Evolutionary conservation across 139 green algal species (phyloP).

Genomic region (Ulvella scutata): DNA sequence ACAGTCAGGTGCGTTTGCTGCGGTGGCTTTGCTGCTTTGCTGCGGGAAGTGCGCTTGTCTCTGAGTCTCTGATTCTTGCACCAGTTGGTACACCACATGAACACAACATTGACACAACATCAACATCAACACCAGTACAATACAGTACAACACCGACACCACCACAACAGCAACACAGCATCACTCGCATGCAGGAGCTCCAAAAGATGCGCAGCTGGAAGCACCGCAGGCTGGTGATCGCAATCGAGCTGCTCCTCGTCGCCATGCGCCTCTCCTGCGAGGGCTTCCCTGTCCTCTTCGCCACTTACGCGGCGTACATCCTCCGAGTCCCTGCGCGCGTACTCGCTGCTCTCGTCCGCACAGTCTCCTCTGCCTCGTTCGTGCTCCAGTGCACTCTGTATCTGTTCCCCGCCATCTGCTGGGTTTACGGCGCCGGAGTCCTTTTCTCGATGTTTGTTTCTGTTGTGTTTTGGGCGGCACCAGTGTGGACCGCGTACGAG

Average conservation of each 20-base stretch:
- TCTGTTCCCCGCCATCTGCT: conserved; percentile 70
- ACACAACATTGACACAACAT: too few relatives aligned
- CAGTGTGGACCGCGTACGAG: conserved; percentile 22
- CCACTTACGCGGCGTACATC: conserved; percentile 45
- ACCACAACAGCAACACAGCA: background rate
- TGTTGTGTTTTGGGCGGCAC: conserved; percentile 60
- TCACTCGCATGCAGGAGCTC: conserved; percentile 20
- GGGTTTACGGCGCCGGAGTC: conserved; percentile 61
- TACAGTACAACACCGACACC: too few relatives aligned
- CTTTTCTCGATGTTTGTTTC: conserved; percentile 50
- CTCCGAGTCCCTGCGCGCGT: conserved; percentile 21
- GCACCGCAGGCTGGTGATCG: conserved; percentile 39
- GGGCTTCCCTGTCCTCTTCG: conserved; percentile 61
- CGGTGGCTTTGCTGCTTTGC: background rate
- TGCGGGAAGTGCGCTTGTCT: too few relatives aligned
- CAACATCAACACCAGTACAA: background rate
- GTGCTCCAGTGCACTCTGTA: conserved; percentile 41
- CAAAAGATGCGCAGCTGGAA: conserved; percentile 13
- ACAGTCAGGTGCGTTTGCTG: background rate
- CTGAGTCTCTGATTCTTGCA: too few relatives aligned
- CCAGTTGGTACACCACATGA: too few relatives aligned
- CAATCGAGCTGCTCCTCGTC: conserved; percentile 56
- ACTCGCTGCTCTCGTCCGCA: background rate
- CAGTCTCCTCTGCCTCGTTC: background rate
- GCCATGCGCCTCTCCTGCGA: conserved; percentile 74